Evolutionary conservation across 129 eudicot genomes (phyloP).

Genomic region (Cynara cardunculus): DNA sequence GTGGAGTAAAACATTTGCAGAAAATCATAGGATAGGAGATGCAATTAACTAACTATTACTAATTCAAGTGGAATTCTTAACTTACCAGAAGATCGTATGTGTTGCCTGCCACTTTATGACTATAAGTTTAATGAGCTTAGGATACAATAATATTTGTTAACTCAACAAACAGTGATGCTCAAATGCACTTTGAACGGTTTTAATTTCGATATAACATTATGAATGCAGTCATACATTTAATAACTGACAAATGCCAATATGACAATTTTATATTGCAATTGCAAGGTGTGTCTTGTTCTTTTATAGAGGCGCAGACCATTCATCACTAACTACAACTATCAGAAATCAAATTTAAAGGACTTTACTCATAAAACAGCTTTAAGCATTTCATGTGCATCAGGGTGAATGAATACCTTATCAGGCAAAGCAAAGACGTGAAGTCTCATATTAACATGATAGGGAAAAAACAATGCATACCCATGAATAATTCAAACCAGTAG

Average conservation of each 20-base stretch:
- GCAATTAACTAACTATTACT: not conserved
- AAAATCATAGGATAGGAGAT: not conserved
- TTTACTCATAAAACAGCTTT: not conserved
- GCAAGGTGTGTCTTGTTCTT: not conserved
- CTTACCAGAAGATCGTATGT: not conserved
- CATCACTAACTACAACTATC: not conserved
- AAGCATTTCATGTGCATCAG: not conserved
- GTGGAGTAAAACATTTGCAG: not conserved
- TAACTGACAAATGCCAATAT: not conserved
- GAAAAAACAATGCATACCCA: constrained; percentile 55
- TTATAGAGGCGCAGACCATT: not conserved
- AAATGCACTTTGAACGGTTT: not conserved
- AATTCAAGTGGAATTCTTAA: not conserved
- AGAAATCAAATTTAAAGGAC: not conserved
- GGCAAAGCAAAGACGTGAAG: not conserved
- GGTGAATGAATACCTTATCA: not conserved
- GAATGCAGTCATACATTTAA: not conserved
- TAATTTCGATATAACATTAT: not conserved
- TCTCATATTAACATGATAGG: constrained; percentile 1
- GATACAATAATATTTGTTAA: not conserved
- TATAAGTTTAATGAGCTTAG: not conserved
- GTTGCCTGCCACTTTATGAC: not conserved
- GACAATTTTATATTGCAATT: not conserved
- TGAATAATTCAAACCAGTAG: constrained; percentile 94
- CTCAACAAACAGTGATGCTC: not conserved